phyloP scores from a whole-genome alignment of 331 rosid species.

The Acacia concinna region DNA sequence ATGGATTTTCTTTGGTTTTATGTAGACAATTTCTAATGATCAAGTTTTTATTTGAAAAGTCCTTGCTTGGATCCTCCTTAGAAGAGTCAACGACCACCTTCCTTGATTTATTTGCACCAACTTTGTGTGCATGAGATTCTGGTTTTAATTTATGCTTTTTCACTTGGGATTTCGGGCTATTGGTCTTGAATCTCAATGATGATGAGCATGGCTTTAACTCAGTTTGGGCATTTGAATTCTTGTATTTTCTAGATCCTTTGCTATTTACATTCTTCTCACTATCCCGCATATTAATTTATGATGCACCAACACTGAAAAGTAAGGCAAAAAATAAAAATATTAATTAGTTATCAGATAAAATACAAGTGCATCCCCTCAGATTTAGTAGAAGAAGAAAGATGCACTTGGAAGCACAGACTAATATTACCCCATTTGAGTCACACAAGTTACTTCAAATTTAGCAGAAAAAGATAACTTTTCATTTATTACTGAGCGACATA shows the following conservation, averaged over 20 bases:
- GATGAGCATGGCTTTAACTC: constrained; percentile 42
- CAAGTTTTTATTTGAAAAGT: constrained; percentile 38
- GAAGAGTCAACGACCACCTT: constrained; percentile 36
- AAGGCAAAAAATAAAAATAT: constrained; percentile 13
- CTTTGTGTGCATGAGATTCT: constrained; percentile 36
- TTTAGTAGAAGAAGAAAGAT: not conserved
- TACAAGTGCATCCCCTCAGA: not conserved
- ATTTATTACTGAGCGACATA: not conserved
- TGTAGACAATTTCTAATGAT: constrained; percentile 29
- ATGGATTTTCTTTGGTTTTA: constrained; percentile 42
- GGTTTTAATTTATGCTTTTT: constrained; percentile 50
- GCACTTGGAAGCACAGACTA: not conserved
- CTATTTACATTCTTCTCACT: constrained; percentile 45
- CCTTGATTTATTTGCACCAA: constrained; percentile 41
- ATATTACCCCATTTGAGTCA: not conserved
- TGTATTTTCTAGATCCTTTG: constrained; percentile 44
- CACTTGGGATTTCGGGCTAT: constrained; percentile 39
- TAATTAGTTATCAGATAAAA: not conserved
- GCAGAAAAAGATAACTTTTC: not conserved
- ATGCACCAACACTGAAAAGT: constrained; percentile 39
- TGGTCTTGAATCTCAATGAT: constrained; percentile 37
- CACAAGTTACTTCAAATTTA: not conserved
- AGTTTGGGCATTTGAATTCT: constrained; percentile 41
- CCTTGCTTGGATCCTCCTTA: constrained; percentile 38
- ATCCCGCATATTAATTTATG: constrained; percentile 55